Percentiles rank a stretch among this genome's conserved stretches.
phyloP scores from a whole-genome alignment of 192 early-diverging fungal species.

The Helicostylum pulchrum region DNA sequence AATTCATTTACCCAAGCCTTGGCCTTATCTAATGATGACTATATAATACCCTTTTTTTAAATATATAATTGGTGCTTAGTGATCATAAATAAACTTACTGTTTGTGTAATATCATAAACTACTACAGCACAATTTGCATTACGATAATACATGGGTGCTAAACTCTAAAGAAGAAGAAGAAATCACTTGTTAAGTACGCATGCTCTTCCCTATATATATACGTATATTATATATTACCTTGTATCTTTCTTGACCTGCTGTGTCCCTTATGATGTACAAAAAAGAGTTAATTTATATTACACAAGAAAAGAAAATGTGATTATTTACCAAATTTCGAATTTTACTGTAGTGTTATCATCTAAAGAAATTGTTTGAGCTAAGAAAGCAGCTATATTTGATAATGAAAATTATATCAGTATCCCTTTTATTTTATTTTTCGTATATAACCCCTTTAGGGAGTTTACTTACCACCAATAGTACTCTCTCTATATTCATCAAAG shows the following conservation, averaged over 20 bases:
- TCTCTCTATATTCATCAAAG: conserved; percentile 89
- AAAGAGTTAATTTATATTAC: not conserved
- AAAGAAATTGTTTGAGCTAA: conserved; percentile 78
- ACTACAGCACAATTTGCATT: conserved; percentile 70
- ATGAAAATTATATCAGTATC: not conserved
- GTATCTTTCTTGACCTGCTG: conserved; percentile 71
- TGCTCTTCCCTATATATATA: not conserved
- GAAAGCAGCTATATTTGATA: conserved; percentile 50
- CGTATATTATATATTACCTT: conserved; percentile 38
- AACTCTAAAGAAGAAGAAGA: conserved; percentile 33
- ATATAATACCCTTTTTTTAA: not conserved
- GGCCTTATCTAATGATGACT: conserved; percentile 67
- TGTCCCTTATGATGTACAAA: conserved; percentile 48
- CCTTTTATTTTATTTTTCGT: not conserved
- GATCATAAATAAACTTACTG: conserved; percentile 37
- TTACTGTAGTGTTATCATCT: conserved; percentile 81
- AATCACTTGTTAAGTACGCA: not conserved
- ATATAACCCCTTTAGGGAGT: not conserved
- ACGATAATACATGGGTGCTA: conserved; percentile 73
- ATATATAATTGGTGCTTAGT: not conserved
- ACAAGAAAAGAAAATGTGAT: not conserved
- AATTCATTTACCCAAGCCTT: conserved; percentile 74
- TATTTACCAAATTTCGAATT: conserved; percentile 86
- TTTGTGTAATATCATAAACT: conserved; percentile 72
- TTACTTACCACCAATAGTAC: conserved; percentile 77